Evolutionary conservation across 176 grass and related monocot species (phyloP), one percentile per base, ranked within the genome.

Genomic region (Triticum turgidum): DNA sequence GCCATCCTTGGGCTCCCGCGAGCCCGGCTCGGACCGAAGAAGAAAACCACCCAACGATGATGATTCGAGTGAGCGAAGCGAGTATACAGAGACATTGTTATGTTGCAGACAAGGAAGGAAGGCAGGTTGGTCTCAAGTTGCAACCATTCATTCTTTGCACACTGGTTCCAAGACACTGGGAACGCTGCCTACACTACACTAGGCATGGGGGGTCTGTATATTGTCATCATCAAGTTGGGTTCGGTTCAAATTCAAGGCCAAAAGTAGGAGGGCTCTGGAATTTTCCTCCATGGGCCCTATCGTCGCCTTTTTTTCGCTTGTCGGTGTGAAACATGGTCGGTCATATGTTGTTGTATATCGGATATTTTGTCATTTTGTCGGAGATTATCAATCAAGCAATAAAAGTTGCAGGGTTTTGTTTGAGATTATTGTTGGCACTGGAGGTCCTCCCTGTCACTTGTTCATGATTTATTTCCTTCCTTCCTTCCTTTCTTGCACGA

Each of bases 1-100:
- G 95, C 95, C 72, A 95, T 98, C 87, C 82, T 98, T 73, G 95
- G 95, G 0, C 93, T 98, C 10, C 93, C 91, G 9, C 87, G 91
- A 71, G 84, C 69, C n/a, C 76, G 78, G 69, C 82, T 89, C 72
- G 51, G 85, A 32, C 86, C 89, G 5, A 92, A 91, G 72, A 75
- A 75, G 54, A 59, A 59, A 59, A 59, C 54, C 18, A 59, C 54
- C 54, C 54, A 59, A 59, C 54, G 54, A 59, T 21, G 54, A 59
- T 59, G 54, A 58, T 58, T 18, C 18, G 7, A 17, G 14, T 25
- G 24, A 25, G 24, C 24, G 24, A 25, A 25, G 24, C 14, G 51
- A 18, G 54, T 59, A 59, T 20, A 59, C 17, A 21, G 18, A 59
- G 54, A 59, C 54, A 59, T 59, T 59, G 54, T 59, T 59, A 59